These are phyloP conservation scores for Chaetoceros tenuissimus DNA, from an alignment of 108 stramenopile genomes.

Conservation along the genomic window DNA sequence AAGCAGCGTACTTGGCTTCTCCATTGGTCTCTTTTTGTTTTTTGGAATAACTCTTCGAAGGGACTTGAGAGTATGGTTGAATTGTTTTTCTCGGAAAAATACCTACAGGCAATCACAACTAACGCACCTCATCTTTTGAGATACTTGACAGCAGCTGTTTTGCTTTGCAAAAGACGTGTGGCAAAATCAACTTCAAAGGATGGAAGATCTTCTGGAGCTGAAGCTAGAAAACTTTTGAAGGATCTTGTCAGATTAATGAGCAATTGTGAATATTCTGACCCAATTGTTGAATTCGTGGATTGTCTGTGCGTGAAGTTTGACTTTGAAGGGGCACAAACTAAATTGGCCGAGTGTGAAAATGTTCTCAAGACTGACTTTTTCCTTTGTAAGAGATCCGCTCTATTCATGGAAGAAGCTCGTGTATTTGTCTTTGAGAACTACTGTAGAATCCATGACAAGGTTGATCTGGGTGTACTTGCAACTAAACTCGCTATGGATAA, in stretches of 20 bases:
- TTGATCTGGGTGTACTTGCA: conserved; percentile 91
- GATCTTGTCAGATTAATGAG: conserved; percentile 88
- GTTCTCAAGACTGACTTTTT: conserved; percentile 95
- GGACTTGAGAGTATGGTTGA: conserved; percentile 84
- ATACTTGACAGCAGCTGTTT: conserved; percentile 94
- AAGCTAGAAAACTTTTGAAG: conserved; percentile 63
- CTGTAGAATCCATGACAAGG: conserved; percentile 98
- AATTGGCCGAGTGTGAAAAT: conserved; percentile 73
- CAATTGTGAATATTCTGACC: conserved; percentile 93
- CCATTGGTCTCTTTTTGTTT: conserved; percentile 98
- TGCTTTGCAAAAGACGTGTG: conserved; percentile 87
- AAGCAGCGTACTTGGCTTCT: conserved; percentile 97
- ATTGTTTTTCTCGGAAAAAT: conserved; percentile 75
- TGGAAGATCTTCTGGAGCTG: conserved; percentile 30
- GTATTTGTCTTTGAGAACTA: conserved; percentile 99
- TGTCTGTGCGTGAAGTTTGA: conserved; percentile 95
- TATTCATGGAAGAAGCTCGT: conserved; percentile 98
- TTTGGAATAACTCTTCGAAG: conserved; percentile 87
- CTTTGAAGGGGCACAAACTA: conserved; percentile 93
- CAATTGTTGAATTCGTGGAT: conserved; percentile 96
- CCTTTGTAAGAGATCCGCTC: conserved; percentile 84
- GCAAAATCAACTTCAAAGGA: conserved; percentile 59
- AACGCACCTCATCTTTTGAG: conserved; percentile 97
- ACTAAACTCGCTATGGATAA: conserved; percentile 91
- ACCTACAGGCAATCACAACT: conserved; percentile 97